These are phyloP conservation scores for Bertia moriformis DNA, from an alignment of 2,329 filamentous ascomycete genomes.

Conservation along the genomic window DNA sequence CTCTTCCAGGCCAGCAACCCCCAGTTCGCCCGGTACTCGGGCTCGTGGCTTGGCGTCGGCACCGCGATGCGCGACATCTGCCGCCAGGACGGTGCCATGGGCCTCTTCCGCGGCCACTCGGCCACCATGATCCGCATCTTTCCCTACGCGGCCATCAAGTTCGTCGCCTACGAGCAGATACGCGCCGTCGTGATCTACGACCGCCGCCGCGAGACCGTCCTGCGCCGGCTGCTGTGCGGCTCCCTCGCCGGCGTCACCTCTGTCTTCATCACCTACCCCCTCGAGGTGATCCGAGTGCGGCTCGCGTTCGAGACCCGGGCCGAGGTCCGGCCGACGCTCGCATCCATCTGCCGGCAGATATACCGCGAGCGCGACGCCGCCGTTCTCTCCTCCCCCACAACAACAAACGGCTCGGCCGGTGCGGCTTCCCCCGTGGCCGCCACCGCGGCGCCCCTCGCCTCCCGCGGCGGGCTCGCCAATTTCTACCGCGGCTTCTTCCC, in stretches of 20 bases:
- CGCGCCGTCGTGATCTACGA: slow-evolving; percentile 62
- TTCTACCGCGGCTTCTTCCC: slow-evolving; percentile 92
- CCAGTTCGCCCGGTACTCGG: slow-evolving; percentile 81
- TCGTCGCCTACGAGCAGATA: slow-evolving; percentile 93
- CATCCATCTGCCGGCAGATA: slow-evolving; percentile 68
- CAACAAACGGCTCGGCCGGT: slow-evolving; percentile 13
- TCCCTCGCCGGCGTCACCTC: slow-evolving; percentile 71
- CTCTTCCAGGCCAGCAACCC: slow-evolving; percentile 94
- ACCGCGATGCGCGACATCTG: slow-evolving; percentile 76
- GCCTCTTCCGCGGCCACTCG: slow-evolving; percentile 85
- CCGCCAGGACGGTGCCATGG: slow-evolving; percentile 52
- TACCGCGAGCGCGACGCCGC: slow-evolving; percentile 57
- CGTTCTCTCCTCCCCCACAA: too few relatives aligned
- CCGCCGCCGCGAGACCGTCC: slow-evolving; percentile 62
- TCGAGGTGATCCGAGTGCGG: slow-evolving; percentile 84
- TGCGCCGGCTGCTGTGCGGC: slow-evolving; percentile 61
- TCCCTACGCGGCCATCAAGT: slow-evolving; percentile 94
- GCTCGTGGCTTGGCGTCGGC: slow-evolving; percentile 71
- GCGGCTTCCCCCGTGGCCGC: slow-evolving; percentile 13
- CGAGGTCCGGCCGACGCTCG: slow-evolving; percentile 53
- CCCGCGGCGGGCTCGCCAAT: slow-evolving; percentile 57
- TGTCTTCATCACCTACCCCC: slow-evolving; percentile 89
- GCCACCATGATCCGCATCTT: slow-evolving; percentile 90
- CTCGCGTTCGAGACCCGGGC: slow-evolving; percentile 85
- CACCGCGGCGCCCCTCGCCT: slow-evolving; percentile 9